Evolutionary conservation across 805 yeast genomes (phyloP).

Genomic region (Ogataea haglerorum): DNA sequence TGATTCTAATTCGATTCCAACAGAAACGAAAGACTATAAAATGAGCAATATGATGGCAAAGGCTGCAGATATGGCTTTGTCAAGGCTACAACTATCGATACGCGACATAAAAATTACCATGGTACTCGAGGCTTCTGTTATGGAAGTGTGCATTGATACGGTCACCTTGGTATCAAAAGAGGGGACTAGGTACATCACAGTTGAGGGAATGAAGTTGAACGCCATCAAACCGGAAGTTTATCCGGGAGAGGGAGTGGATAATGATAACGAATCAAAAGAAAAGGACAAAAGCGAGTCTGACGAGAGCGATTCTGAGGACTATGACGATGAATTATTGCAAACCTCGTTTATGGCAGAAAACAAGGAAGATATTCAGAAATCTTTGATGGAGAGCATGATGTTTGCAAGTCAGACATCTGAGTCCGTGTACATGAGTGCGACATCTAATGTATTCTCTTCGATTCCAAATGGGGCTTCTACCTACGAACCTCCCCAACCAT

Average conservation of each 20-base stretch:
- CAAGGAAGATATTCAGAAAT: slow-evolving; percentile 30
- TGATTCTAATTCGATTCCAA: background rate
- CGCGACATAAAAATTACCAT: slow-evolving; percentile 45
- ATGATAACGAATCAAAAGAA: slow-evolving; percentile 3
- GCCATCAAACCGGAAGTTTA: slow-evolving; percentile 40
- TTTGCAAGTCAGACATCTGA: slow-evolving; percentile 68
- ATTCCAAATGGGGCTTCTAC: too few species aligned
- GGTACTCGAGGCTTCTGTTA: slow-evolving; percentile 42
- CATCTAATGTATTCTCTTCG: slow-evolving; percentile 44
- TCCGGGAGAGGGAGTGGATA: slow-evolving; percentile 26
- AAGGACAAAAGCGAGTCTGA: slow-evolving; percentile 23
- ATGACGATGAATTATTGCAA: slow-evolving; percentile 37
- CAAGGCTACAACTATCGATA: slow-evolving; percentile 53
- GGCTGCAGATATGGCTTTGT: slow-evolving; percentile 65
- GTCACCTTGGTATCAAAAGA: slow-evolving; percentile 39
- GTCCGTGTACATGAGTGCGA: slow-evolving; percentile 80
- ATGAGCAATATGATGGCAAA: slow-evolving; percentile 55
- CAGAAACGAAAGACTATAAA: slow-evolving; percentile 28
- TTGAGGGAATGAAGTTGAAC: slow-evolving; percentile 39
- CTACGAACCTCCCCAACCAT: background rate
- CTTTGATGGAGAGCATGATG: slow-evolving; percentile 52
- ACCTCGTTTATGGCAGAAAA: slow-evolving; percentile 32
- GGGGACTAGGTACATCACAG: slow-evolving; percentile 41
- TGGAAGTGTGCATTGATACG: slow-evolving; percentile 33
- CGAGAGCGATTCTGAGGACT: slow-evolving; percentile 31